phyloP scores from a whole-genome alignment of 345 rosid species.

The Murraya koenigii region DNA sequence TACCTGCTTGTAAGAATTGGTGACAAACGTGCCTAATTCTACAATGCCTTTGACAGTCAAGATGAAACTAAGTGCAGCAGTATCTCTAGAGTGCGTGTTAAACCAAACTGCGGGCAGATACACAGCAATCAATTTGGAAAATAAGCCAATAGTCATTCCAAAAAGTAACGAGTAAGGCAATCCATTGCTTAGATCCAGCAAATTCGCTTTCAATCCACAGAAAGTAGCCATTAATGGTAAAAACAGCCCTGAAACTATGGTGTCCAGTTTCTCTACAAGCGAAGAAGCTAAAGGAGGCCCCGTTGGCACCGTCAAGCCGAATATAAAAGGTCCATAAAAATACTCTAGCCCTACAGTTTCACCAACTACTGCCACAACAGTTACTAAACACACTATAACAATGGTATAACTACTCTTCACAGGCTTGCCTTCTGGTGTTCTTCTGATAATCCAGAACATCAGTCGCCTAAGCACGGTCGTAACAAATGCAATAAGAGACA shows the following conservation, averaged over 20 bases:
- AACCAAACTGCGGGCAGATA: conserved; percentile 1
- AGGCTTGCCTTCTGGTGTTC: conserved; percentile 27
- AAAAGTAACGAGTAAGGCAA: not conserved
- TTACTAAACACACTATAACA: not conserved
- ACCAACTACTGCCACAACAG: conserved; percentile 17
- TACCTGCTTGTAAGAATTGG: conserved; percentile 3
- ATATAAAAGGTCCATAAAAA: conserved; percentile 22
- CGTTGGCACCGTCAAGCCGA: conserved; percentile 33
- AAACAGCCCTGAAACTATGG: conserved; percentile 21
- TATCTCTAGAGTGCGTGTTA: conserved; percentile 13
- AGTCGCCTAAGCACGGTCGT: not conserved
- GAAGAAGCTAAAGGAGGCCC: conserved; percentile 34
- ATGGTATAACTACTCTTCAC: conserved; percentile 17
- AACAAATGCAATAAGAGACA: not conserved
- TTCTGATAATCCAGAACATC: conserved; percentile 25
- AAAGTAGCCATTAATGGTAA: conserved; percentile 22
- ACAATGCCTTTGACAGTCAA: conserved; percentile 23
- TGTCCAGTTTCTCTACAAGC: conserved; percentile 25
- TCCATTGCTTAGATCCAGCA: not conserved
- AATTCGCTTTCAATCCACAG: conserved; percentile 18
- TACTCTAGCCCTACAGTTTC: conserved; percentile 25
- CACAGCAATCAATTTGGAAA: not conserved
- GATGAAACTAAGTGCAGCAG: conserved; percentile 19
- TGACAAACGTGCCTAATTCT: conserved; percentile 19
- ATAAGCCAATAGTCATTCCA: not conserved